Conservation (phyloP, 805 yeast species). For the Wickerhamomyces bisporus region DNA sequence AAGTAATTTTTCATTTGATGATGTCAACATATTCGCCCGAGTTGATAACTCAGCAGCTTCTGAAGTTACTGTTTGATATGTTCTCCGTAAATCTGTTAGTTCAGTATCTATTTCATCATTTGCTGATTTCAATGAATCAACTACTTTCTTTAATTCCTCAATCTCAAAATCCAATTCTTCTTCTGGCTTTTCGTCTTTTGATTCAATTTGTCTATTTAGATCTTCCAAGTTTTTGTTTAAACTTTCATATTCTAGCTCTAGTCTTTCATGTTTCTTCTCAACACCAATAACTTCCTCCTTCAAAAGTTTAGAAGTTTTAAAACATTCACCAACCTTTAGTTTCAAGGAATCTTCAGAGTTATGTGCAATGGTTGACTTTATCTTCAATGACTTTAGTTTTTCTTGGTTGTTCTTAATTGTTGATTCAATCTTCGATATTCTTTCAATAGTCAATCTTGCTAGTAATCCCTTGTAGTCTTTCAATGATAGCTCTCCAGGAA, state of each 20-base stretch:
- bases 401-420: slow-evolving; percentile 19
- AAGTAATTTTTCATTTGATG: slow-evolving; percentile 22
- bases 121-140: slow-evolving; percentile 23
- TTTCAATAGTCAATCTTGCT: slow-evolving; percentile 31
- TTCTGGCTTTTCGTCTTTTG: slow-evolving; percentile 27
- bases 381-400: slow-evolving; percentile 24
- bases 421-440: slow-evolving; percentile 26
- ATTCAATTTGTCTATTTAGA: slow-evolving; percentile 3
- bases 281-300: slow-evolving; percentile 15
- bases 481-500: slow-evolving; percentile 19
- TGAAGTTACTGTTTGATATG: slow-evolving; percentile 43
- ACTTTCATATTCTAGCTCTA: slow-evolving; percentile 17
- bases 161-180: slow-evolving; percentile 18
- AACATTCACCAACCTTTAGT: slow-evolving; percentile 35
- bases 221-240: slow-evolving; percentile 7
- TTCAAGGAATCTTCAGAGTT: slow-evolving; percentile 34
- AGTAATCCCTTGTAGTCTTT: slow-evolving; percentile 33
- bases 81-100: slow-evolving; percentile 24
- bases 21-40: slow-evolving; percentile 20
- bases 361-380: slow-evolving; percentile 37
- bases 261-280: slow-evolving; percentile 17
- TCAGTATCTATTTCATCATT: slow-evolving; percentile 20
- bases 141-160: slow-evolving; percentile 9
- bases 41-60: slow-evolving; percentile 41
- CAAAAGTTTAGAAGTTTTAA: slow-evolving; percentile 25